These are phyloP conservation scores for Elsinoe perseae DNA, from an alignment of 2,329 filamentous ascomycete genomes.

Conservation along the genomic window DNA sequence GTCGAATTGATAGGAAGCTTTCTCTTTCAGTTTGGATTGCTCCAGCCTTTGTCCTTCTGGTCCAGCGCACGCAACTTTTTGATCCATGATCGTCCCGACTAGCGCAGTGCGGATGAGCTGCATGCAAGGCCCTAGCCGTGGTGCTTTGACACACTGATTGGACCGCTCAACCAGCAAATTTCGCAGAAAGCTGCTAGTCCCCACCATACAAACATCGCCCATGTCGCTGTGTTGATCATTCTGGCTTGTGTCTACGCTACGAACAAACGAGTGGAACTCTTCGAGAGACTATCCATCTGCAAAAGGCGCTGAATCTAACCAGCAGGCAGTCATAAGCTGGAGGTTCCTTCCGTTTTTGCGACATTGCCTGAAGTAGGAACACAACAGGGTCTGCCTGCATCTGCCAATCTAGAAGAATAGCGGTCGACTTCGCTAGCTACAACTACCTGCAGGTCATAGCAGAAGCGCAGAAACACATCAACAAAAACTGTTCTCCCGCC, in stretches of 20 bases:
- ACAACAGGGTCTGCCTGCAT: constrained; percentile 9
- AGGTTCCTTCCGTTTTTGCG: constrained; percentile 2
- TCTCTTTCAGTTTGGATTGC: neutral
- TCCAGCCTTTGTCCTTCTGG: neutral
- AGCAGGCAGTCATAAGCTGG: neutral
- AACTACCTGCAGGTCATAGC: constrained; percentile 2
- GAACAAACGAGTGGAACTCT: neutral
- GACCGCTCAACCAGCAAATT: constrained; percentile 9
- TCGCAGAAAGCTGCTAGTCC: constrained; percentile 6
- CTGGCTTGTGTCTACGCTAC: neutral
- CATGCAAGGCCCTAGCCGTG: constrained; percentile 9
- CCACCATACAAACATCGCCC: constrained; percentile 12
- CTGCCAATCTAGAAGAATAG: neutral
- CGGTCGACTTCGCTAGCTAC: constrained; percentile 6
- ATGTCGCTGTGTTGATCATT: constrained; percentile 10
- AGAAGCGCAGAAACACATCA: neutral
- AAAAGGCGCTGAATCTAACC: neutral
- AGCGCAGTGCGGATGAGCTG: constrained; percentile 7
- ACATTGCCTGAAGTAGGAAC: neutral
- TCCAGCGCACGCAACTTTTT: constrained; percentile 2
- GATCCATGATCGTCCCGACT: constrained; percentile 10
- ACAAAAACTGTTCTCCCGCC: constrained; percentile 6
- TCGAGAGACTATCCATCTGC: no score
- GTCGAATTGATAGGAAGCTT: constrained; percentile 2
- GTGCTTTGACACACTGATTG: neutral